These are phyloP conservation scores for Cylindrotheca closterium DNA, from an alignment of 108 stramenopile genomes.

Conservation along the genomic window DNA sequence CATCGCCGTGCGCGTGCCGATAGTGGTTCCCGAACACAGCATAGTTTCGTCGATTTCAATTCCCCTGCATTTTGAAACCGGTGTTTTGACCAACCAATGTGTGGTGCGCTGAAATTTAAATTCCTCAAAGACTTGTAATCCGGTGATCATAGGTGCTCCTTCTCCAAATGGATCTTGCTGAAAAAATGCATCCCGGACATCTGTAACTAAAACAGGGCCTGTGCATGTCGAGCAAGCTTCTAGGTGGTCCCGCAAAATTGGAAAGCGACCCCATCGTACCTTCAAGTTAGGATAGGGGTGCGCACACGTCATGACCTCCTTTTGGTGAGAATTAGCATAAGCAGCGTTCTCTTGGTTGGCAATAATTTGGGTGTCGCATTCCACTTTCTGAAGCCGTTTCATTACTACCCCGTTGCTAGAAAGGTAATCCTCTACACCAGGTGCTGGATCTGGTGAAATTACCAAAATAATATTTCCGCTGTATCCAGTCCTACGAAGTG, in stretches of 20 bases:
- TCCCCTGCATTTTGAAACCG: conserved; percentile 44
- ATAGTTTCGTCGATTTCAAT: conserved; percentile 42
- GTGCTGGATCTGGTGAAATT: conserved; percentile 31
- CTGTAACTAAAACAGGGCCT: conserved; percentile 69
- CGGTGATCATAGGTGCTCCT: conserved; percentile 42
- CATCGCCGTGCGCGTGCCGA: conserved; percentile 72
- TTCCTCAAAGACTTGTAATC: conserved; percentile 66
- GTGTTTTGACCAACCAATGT: conserved; percentile 59
- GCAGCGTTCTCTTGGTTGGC: background rate
- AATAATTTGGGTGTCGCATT: background rate
- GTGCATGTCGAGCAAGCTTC: conserved; percentile 61
- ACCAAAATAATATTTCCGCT: conserved; percentile 71
- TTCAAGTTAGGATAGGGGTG: conserved; percentile 50
- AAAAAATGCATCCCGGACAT: conserved; percentile 68
- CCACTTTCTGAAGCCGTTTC: background rate
- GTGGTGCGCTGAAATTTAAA: conserved; percentile 49
- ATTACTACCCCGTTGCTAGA: conserved; percentile 26
- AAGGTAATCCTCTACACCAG: conserved; percentile 37
- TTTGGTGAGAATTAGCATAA: conserved; percentile 6
- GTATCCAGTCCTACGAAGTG: conserved; percentile 65
- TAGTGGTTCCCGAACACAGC: conserved; percentile 69
- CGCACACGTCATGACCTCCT: conserved; percentile 32
- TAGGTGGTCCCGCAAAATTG: conserved; percentile 57
- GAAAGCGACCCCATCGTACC: conserved; percentile 66
- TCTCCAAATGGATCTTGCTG: conserved; percentile 72